Base-by-base conservation (phyloP, 768 basidiomycete species). In the Hydnum rufescens region DNA sequence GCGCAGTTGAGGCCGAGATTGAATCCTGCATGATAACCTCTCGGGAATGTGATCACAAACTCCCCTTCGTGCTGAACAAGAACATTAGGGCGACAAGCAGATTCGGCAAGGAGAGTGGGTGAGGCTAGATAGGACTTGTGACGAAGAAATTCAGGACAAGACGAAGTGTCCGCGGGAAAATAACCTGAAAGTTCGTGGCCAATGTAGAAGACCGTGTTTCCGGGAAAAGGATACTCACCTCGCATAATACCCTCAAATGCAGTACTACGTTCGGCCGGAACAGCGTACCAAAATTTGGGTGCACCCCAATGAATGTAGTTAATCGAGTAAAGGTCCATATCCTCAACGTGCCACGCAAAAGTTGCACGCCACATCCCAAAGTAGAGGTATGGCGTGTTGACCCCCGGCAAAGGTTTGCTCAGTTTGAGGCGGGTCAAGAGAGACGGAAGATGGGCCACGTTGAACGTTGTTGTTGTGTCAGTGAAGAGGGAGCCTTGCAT, bases 301-400 rank as follows among this genome's bases (percentile, higher is more conserved):
- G 92, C 90, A 0, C 95, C 95, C 59, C 96, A 97, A 64, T 99
- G 95, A 52, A 99, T 87, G 63, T 90, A 97, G 63, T 99, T 99
- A 68, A 99, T 97, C 53, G 88, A 92, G 66, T 93, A 96, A 1
- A 99, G 72, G 62, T 99, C 95, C 86, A 96, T 95, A 65, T 99
- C 95, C 65, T 99, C 95, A 47, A 99, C 95, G 60, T 99, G 95
- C 93, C 95, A 99, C 0, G 90, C 87, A 65, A 97, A 97, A 0
- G 89, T 89, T 23, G 93, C 93, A 49, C 90, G 73, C 95, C 95
- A 99, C 92, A 96, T 97, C 57, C 95, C 95, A 63, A 92, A 97
- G 65, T 97, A 97, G 2, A 97, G 74, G 63, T 97, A 97, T 0
- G 93, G 93, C 2, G 89, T 82, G 61, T 97, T 97, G 47, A 99